A percentile compares a stretch with the other conserved stretches of the same genome.
phyloP scores from a whole-genome alignment of 1,139 yeast genomes.

The Saccharomyces hybrid region DNA sequence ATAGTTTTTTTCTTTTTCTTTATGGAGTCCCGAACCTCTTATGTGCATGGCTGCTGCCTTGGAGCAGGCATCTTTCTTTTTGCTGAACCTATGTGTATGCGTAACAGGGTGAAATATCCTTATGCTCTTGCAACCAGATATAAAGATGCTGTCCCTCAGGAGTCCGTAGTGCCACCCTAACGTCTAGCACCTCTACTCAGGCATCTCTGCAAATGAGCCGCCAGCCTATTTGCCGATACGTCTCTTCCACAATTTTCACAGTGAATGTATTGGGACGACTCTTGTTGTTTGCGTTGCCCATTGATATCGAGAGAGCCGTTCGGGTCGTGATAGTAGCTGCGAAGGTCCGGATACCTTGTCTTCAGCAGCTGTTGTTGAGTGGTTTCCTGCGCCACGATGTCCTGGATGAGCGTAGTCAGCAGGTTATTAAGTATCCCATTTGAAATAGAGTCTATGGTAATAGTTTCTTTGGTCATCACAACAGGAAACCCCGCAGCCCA shows the following conservation, averaged over 20 bases:
- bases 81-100: neutral
- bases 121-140: too few relatives aligned
- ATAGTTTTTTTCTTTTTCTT: too few relatives aligned
- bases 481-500: neutral
- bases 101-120: too few relatives aligned
- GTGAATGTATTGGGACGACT: constrained; percentile 46
- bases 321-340: constrained; percentile 24
- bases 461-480: constrained; percentile 10
- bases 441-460: constrained; percentile 23
- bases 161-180: neutral
- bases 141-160: too few relatives aligned
- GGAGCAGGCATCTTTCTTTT: neutral
- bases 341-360: constrained; percentile 20
- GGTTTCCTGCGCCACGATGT: constrained; percentile 27
- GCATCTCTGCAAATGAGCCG: constrained; percentile 88
- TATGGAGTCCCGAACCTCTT: too few relatives aligned
- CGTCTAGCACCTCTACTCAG: constrained; percentile 52
- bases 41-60: too few relatives aligned
- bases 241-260: constrained; percentile 80
- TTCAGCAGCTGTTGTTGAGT: constrained; percentile 20
- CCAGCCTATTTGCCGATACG: constrained; percentile 86
- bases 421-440: constrained; percentile 22
- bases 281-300: constrained; percentile 28
- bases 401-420: constrained; percentile 28
- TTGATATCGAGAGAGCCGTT: constrained; percentile 23